phyloP scores from a whole-genome alignment of 495 filamentous ascomycete species.

The Pseudevernia furfuracea region DNA sequence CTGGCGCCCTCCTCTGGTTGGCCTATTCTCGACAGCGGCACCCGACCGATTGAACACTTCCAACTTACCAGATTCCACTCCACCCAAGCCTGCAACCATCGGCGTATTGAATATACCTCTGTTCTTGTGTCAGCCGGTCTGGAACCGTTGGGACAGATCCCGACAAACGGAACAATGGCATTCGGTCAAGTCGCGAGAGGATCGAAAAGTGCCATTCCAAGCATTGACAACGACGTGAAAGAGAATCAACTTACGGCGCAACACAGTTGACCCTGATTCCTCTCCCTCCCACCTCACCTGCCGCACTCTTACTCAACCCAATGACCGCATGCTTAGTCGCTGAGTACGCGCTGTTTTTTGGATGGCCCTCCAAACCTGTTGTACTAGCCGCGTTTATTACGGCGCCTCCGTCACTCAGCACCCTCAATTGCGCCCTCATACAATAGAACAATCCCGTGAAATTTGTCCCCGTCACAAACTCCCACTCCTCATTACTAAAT shows the following conservation, averaged over 20 bases:
- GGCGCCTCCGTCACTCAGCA: neutral
- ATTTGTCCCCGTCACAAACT: neutral
- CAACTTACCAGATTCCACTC: neutral
- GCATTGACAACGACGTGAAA: neutral
- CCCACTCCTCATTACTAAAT: neutral
- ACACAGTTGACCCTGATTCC: neutral
- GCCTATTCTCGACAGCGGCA: neutral
- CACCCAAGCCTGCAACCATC: neutral
- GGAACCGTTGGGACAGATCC: neutral
- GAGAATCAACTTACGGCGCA: neutral
- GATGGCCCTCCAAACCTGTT: neutral
- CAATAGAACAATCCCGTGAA: neutral
- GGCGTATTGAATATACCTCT: neutral
- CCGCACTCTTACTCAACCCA: neutral
- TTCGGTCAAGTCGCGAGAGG: neutral
- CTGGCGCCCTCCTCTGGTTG: neutral
- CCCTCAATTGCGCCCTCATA: neutral
- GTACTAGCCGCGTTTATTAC: neutral
- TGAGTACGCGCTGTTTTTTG: neutral
- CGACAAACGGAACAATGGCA: neutral
- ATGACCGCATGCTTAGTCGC: conserved; percentile 2
- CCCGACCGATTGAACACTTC: neutral
- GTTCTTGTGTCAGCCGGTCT: neutral
- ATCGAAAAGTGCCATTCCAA: neutral
- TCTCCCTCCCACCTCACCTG: neutral